phyloP scores from a whole-genome alignment of 345 rosid genomes.

The Melastoma malabathricum region DNA sequence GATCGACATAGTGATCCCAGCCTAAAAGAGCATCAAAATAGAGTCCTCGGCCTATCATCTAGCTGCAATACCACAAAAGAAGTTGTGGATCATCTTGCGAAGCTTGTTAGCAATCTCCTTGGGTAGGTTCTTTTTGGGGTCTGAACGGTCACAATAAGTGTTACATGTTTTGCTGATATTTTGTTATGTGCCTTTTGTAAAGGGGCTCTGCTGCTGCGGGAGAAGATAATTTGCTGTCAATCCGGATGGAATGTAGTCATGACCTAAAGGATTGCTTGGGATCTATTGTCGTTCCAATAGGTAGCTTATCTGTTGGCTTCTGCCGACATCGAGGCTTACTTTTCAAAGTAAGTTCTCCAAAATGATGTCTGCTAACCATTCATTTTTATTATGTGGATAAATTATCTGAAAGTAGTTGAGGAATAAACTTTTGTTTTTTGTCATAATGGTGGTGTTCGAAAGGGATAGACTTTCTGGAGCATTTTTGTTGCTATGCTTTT shows the following conservation, averaged over 20 bases:
- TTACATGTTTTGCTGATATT: conserved; percentile 16
- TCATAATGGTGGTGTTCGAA: no score
- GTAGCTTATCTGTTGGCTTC: conserved; percentile 81
- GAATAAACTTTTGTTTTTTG: no score
- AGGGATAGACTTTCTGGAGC: no score
- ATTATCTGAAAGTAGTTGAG: no score
- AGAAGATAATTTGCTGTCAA: conserved; percentile 58
- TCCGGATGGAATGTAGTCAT: conserved; percentile 71
- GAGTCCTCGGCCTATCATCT: conserved; percentile 58
- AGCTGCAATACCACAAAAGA: conserved; percentile 66
- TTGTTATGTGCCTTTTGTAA: conserved; percentile 7
- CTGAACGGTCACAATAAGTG: conserved; percentile 3
- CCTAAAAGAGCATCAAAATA: conserved; percentile 72
- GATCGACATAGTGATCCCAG: conserved; percentile 65
- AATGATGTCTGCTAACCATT: background rate
- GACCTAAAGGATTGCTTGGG: conserved; percentile 76
- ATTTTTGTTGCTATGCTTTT: no score
- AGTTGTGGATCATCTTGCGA: conserved; percentile 88
- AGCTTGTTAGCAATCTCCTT: conserved; percentile 80
- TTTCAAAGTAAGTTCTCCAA: conserved; percentile 63
- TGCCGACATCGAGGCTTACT: conserved; percentile 95
- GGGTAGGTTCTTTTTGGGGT: conserved; percentile 48
- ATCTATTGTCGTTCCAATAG: conserved; percentile 78
- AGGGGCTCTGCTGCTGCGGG: conserved; percentile 60
- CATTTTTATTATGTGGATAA: no score